phyloP scores from a whole-genome alignment of 2,329 filamentous ascomycete species.

The Penicillium concentricum region DNA sequence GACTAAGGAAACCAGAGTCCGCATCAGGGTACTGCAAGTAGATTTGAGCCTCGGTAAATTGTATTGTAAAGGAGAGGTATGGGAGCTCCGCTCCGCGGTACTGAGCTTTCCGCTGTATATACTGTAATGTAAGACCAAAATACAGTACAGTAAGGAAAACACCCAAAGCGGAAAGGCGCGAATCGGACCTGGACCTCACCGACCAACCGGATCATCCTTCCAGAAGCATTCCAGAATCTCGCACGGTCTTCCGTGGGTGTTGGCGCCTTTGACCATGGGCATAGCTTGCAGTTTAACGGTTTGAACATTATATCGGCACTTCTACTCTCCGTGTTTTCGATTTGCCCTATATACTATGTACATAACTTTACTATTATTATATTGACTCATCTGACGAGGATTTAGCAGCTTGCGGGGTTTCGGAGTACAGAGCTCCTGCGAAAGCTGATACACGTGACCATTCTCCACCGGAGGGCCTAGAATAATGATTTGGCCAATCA shows the following conservation, averaged over 20 bases:
- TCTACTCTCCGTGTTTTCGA: background rate
- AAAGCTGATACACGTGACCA: background rate
- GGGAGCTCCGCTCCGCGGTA: slow-evolving; percentile 2
- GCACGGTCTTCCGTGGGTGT: slow-evolving; percentile 7
- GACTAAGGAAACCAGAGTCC: background rate
- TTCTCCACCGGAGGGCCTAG: slow-evolving; percentile 5
- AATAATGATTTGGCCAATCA: slow-evolving; percentile 3
- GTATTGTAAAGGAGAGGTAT: background rate
- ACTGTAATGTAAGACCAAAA: background rate
- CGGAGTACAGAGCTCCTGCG: slow-evolving; percentile 9
- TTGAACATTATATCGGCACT: slow-evolving; percentile 6
- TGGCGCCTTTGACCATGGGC: slow-evolving; percentile 16
- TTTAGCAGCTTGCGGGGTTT: slow-evolving; percentile 8
- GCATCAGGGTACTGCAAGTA: background rate
- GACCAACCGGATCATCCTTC: slow-evolving; percentile 22
- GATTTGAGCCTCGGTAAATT: background rate
- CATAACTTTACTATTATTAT: background rate
- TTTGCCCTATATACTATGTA: background rate
- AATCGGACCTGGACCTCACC: slow-evolving; percentile 5
- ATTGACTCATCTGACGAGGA: background rate
- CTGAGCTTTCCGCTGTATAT: background rate
- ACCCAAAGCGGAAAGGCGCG: slow-evolving; percentile 5
- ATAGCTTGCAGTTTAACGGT: slow-evolving; percentile 6
- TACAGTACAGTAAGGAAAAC: slow-evolving; percentile 1
- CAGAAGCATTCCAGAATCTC: slow-evolving; percentile 23